These are phyloP conservation scores for Paramecium primaurelia DNA, from an alignment of 73 alveolate genomes.

Conservation along the genomic window DNA sequence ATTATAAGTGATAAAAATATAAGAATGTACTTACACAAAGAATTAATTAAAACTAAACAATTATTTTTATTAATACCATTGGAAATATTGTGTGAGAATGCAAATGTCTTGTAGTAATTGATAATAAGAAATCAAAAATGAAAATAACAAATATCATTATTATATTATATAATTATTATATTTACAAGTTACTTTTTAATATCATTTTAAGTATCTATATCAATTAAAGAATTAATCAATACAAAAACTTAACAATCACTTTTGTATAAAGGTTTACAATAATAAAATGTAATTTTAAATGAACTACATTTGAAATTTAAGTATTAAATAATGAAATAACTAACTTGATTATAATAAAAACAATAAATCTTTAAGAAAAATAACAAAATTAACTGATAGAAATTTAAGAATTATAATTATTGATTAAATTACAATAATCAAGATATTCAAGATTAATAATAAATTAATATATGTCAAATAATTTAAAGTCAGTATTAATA, in stretches of 20 bases:
- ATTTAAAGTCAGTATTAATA: neutral
- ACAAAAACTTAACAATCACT: neutral
- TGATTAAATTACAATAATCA: neutral
- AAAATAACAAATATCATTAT: neutral
- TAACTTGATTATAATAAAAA: too few species aligned
- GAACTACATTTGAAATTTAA: neutral
- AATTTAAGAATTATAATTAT: neutral
- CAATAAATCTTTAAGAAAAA: neutral
- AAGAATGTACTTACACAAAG: neutral
- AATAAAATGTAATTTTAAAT: neutral
- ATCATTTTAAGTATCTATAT: neutral
- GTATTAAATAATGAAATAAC: too few species aligned
- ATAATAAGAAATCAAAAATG: neutral
- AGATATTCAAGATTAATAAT: neutral
- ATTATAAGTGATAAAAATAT: neutral
- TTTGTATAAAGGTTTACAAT: neutral
- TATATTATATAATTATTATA: neutral
- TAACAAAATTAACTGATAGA: neutral
- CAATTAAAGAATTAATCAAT: neutral
- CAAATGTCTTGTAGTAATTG: neutral
- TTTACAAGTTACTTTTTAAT: neutral
- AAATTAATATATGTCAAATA: neutral
- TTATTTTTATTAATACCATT: neutral
- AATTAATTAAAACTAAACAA: neutral
- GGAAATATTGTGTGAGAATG: neutral